A percentile compares a stretch with the other conserved stretches of the same genome.
phyloP scores from a whole-genome alignment of 2,329 filamentous ascomycete genomes.

The Cladophialophora yegresii region DNA sequence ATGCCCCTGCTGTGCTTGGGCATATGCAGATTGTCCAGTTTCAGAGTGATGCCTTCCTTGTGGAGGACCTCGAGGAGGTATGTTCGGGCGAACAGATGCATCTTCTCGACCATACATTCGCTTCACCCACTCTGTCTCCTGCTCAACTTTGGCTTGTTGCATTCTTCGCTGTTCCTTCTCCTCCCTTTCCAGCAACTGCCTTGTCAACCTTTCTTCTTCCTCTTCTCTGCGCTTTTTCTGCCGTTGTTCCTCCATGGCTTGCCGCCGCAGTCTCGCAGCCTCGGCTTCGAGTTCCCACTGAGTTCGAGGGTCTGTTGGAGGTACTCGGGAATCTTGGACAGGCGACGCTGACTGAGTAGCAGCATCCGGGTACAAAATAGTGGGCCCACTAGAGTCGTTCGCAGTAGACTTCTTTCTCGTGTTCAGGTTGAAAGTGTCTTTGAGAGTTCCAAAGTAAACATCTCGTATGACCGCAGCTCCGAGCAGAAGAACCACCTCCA shows the following conservation, averaged over 20 bases:
- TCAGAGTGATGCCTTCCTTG: constrained; percentile 31
- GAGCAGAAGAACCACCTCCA: constrained; percentile 76
- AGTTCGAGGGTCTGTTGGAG: constrained; percentile 52
- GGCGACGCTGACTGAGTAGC: constrained; percentile 20
- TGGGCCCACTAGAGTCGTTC: constrained; percentile 36
- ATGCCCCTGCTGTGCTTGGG: constrained; percentile 25
- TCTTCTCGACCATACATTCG: constrained; percentile 54
- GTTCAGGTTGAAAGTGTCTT: constrained; percentile 76
- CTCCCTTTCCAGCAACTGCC: constrained; percentile 56
- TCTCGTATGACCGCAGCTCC: constrained; percentile 63
- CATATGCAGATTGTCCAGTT: constrained; percentile 25
- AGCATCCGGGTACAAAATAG: constrained; percentile 6
- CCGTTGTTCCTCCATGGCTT: constrained; percentile 48
- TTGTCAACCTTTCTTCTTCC: constrained; percentile 55
- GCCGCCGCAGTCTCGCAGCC: constrained; percentile 48
- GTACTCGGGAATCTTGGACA: constrained; percentile 38
- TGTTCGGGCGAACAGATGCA: constrained; percentile 24
- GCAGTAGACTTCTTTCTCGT: constrained; percentile 31
- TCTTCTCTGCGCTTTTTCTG: constrained; percentile 51
- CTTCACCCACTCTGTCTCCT: constrained; percentile 73
- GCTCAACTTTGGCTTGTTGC: constrained; percentile 63
- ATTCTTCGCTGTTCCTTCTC: constrained; percentile 53
- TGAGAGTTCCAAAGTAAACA: constrained; percentile 63
- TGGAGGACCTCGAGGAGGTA: constrained; percentile 27
- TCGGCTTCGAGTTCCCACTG: constrained; percentile 58